Evolutionary conservation across 805 yeast genomes (phyloP).

Genomic region (Suhomyces vadensis): DNA sequence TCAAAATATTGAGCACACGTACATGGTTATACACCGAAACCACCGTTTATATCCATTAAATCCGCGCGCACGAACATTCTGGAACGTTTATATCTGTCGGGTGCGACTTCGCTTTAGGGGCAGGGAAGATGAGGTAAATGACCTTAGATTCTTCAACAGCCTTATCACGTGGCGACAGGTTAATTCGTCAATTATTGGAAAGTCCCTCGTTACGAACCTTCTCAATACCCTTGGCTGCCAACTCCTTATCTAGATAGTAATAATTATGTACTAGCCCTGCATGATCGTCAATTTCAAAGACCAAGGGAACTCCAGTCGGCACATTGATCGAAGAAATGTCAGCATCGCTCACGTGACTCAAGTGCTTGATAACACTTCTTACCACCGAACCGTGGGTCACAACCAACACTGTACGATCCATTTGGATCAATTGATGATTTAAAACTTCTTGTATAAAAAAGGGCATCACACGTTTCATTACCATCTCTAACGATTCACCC

Average conservation of each 20-base stretch:
- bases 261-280: slow-evolving; percentile 29
- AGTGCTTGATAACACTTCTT: slow-evolving; percentile 41
- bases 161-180: background rate
- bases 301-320: slow-evolving; percentile 48
- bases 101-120: slow-evolving; percentile 7
- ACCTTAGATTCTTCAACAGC: background rate
- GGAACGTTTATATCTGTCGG: slow-evolving; percentile 2
- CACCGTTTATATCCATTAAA: background rate
- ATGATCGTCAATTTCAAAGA: slow-evolving; percentile 38
- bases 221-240: slow-evolving; percentile 40
- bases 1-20: background rate
- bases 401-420: slow-evolving; percentile 33
- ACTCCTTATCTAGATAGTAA: slow-evolving; percentile 43
- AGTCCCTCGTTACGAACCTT: slow-evolving; percentile 32
- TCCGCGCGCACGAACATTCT: slow-evolving; percentile 5
- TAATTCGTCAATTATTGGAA: background rate
- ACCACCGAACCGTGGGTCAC: slow-evolving; percentile 47
- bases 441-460: slow-evolving; percentile 32
- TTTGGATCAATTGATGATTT: slow-evolving; percentile 21
- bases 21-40: background rate
- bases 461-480: slow-evolving; percentile 43
- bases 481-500: slow-evolving; percentile 42
- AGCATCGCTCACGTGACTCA: slow-evolving; percentile 36
- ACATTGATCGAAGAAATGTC: slow-evolving; percentile 42
- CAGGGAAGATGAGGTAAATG: background rate